Percentiles rank a stretch among this genome's conserved stretches.
These are phyloP conservation scores for Sporobolomyces roseus DNA, from an alignment of 768 basidiomycete genomes.

Conservation along the genomic window DNA sequence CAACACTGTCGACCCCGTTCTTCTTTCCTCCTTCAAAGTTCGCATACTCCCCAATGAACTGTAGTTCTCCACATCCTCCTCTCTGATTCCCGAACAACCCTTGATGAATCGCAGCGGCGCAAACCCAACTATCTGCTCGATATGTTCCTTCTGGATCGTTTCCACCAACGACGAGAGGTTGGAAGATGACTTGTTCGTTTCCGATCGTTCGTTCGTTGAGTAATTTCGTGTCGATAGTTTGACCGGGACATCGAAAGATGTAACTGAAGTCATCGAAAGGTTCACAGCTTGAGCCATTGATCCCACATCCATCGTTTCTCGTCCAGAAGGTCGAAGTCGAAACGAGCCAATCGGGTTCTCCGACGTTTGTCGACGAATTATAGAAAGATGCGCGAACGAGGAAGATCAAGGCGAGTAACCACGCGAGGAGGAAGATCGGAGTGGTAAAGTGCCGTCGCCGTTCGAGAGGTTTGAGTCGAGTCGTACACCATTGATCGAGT, in stretches of 20 bases:
- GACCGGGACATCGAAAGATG: slow-evolving; percentile 77
- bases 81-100: slow-evolving; percentile 56
- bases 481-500: slow-evolving; percentile 5
- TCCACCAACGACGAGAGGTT: slow-evolving; percentile 78
- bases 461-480: slow-evolving; percentile 1
- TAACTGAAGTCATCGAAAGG: slow-evolving; percentile 62
- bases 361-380: slow-evolving; percentile 57
- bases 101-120: slow-evolving; percentile 77
- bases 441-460: slow-evolving; percentile 12
- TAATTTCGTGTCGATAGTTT: slow-evolving; percentile 61
- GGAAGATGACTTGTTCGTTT: slow-evolving; percentile 60
- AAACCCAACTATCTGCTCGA: slow-evolving; percentile 78
- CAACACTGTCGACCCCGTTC: slow-evolving; percentile 65
- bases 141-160: slow-evolving; percentile 69
- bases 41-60: slow-evolving; percentile 69
- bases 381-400: slow-evolving; percentile 70
- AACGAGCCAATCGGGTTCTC: slow-evolving; percentile 55
- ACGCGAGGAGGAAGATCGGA: slow-evolving; percentile 59
- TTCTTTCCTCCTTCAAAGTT: slow-evolving; percentile 60
- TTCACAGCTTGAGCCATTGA: slow-evolving; percentile 63
- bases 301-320: slow-evolving; percentile 66
- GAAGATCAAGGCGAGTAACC: slow-evolving; percentile 70
- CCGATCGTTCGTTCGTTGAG: slow-evolving; percentile 74
- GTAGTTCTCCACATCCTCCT: slow-evolving; percentile 73
- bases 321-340: slow-evolving; percentile 71